phyloP scores from a whole-genome alignment of 2,329 filamentous ascomycete genomes.

The Xylaria sp. region DNA sequence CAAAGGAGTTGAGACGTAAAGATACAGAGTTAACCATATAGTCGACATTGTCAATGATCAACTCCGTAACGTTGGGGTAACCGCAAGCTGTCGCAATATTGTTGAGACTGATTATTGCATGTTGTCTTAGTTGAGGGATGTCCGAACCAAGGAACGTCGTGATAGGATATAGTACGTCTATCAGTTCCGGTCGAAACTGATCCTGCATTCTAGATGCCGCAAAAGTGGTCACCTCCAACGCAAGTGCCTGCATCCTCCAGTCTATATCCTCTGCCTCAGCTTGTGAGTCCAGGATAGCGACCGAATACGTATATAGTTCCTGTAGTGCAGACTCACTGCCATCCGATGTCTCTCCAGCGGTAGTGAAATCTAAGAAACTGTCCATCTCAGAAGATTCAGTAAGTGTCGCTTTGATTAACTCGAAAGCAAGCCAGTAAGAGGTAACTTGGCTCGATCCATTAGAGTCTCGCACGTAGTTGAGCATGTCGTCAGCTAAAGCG shows the following conservation, averaged over 20 bases:
- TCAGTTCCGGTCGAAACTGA: conserved; percentile 76
- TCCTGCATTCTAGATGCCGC: conserved; percentile 62
- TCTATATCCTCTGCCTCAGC: conserved; percentile 48
- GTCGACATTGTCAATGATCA: conserved; percentile 88
- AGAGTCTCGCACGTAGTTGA: conserved; percentile 56
- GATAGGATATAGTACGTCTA: conserved; percentile 88
- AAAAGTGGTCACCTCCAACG: conserved; percentile 73
- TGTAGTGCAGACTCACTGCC: conserved; percentile 47
- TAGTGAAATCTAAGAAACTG: conserved; percentile 58
- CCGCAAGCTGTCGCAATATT: conserved; percentile 68
- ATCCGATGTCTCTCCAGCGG: conserved; percentile 34
- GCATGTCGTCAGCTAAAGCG: conserved; percentile 58
- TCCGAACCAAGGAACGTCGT: conserved; percentile 77
- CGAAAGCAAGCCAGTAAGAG: conserved; percentile 74
- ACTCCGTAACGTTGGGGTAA: conserved; percentile 64
- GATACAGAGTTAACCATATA: conserved; percentile 94
- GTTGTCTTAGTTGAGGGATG: conserved; percentile 62
- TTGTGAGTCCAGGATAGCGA: conserved; percentile 54
- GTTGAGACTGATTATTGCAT: conserved; percentile 80
- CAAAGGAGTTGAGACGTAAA: conserved; percentile 82
- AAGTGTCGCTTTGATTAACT: conserved; percentile 58
- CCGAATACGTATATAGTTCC: conserved; percentile 65
- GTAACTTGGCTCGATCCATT: conserved; percentile 57
- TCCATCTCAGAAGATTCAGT: conserved; percentile 52
- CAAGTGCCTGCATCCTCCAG: conserved; percentile 71